These are phyloP conservation scores for Heliosperma pusillum DNA, from an alignment of 148 eudicot genomes.

Conservation along the genomic window DNA sequence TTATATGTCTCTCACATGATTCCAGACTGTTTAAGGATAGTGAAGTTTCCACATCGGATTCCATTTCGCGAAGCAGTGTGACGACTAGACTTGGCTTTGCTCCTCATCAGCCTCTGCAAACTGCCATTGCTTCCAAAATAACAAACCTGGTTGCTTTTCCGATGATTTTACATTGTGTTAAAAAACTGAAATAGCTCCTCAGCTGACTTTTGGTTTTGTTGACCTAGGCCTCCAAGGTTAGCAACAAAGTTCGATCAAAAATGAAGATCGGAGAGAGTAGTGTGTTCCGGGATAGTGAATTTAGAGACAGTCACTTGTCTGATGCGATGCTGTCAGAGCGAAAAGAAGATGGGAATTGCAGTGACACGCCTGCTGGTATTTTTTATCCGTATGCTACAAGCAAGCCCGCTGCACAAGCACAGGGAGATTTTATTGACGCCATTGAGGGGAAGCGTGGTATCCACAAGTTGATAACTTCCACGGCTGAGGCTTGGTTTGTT, in stretches of 20 bases:
- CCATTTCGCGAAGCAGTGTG: neutral
- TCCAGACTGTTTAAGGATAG: constrained; percentile 40
- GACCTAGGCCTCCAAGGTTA: constrained; percentile 74
- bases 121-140: constrained; percentile 73
- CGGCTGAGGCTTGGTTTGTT: constrained; percentile 81
- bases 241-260: constrained; percentile 88
- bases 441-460: constrained; percentile 53
- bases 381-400: constrained; percentile 42
- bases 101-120: constrained; percentile 84
- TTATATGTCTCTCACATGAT: constrained; percentile 61
- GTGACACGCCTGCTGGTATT: constrained; percentile 44
- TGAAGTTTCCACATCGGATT: no score
- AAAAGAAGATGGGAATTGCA: no score
- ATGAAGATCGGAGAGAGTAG: constrained; percentile 53
- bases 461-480: constrained; percentile 52
- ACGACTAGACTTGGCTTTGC: constrained; percentile 70
- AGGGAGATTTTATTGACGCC: constrained; percentile 53
- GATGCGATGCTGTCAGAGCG: constrained; percentile 30
- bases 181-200: no score
- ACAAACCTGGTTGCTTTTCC: constrained; percentile 63
- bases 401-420: constrained; percentile 34
- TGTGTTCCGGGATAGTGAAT: constrained; percentile 54
- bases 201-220: constrained; percentile 29
- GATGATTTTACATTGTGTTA: neutral
- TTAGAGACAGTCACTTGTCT: constrained; percentile 37